These are phyloP conservation scores for Aspergillus piperis DNA, from an alignment of 2,329 filamentous ascomycete genomes.

Conservation along the genomic window DNA sequence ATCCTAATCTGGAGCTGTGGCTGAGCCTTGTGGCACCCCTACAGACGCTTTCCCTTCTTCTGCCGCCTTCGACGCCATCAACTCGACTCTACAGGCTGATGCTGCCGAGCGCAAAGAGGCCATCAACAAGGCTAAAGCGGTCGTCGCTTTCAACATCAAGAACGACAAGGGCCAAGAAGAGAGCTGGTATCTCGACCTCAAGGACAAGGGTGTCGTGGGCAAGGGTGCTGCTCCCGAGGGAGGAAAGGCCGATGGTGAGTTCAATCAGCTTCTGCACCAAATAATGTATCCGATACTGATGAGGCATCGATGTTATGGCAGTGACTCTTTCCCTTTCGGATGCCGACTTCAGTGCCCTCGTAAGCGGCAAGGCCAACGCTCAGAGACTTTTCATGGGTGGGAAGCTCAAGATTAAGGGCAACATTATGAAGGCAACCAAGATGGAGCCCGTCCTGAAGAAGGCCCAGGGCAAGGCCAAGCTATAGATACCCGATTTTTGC, in stretches of 20 bases:
- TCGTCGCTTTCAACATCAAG: slow-evolving; percentile 92
- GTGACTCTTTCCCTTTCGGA: slow-evolving; percentile 87
- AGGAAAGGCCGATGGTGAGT: slow-evolving; percentile 78
- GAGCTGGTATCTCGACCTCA: slow-evolving; percentile 94
- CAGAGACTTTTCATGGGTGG: slow-evolving; percentile 97
- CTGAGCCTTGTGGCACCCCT: slow-evolving; percentile 14
- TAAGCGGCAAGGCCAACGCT: slow-evolving; percentile 85
- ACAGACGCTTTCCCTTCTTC: slow-evolving; percentile 85
- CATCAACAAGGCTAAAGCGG: slow-evolving; percentile 80
- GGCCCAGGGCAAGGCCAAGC: slow-evolving; percentile 79
- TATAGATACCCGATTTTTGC: slow-evolving; percentile 56
- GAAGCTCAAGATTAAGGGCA: slow-evolving; percentile 96
- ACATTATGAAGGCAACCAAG: slow-evolving; percentile 97
- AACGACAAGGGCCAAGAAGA: slow-evolving; percentile 77
- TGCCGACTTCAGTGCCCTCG: slow-evolving; percentile 79
- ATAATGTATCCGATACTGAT: neutral
- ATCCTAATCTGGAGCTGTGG: neutral
- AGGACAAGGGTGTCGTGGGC: slow-evolving; percentile 80
- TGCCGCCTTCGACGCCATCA: slow-evolving; percentile 86
- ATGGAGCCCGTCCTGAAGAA: slow-evolving; percentile 90
- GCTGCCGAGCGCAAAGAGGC: slow-evolving; percentile 79
- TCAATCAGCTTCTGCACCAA: neutral
- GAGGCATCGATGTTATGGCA: slow-evolving; percentile 37
- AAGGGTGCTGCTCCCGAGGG: slow-evolving; percentile 69
- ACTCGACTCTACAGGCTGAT: slow-evolving; percentile 66